Evolutionary conservation across 1,284 basidiomycete species (phyloP).

Genomic region (Pterulicium gracile): DNA sequence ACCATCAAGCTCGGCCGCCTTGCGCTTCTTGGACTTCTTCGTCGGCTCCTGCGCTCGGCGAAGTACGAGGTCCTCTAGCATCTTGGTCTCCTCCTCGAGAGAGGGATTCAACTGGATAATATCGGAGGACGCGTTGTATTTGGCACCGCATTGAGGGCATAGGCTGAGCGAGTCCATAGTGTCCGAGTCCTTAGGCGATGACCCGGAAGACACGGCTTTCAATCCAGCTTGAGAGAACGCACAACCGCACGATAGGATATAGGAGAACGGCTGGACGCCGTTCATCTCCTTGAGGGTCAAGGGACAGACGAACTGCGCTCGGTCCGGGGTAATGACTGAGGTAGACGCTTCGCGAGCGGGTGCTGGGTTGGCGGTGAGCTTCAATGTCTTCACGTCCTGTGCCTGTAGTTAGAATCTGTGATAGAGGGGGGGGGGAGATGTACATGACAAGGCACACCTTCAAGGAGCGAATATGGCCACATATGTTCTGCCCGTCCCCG

Average conservation of each 20-base stretch:
- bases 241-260: conserved; percentile 81
- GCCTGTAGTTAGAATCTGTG: neutral
- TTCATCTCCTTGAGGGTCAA: conserved; percentile 90
- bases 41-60: conserved; percentile 41
- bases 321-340: conserved; percentile 31
- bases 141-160: conserved; percentile 66
- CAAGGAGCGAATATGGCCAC: conserved; percentile 77
- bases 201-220: conserved; percentile 40
- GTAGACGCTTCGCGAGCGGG: conserved; percentile 22
- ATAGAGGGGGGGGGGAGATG: neutral
- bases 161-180: conserved; percentile 33
- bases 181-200: conserved; percentile 20
- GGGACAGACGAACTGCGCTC: conserved; percentile 76
- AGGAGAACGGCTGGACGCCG: conserved; percentile 80
- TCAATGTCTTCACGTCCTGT: conserved; percentile 80
- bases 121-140: conserved; percentile 47
- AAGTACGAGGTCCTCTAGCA: conserved; percentile 43
- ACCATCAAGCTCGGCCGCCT: conserved; percentile 25
- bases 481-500: conserved; percentile 78
- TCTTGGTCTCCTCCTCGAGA: conserved; percentile 42
- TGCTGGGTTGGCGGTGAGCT: conserved; percentile 62
- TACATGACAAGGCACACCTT: conserved; percentile 78
- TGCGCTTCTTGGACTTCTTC: conserved; percentile 65
- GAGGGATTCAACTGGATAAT: conserved; percentile 54
- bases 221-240: conserved; percentile 74